These are phyloP conservation scores for Malus sylvestris DNA, from an alignment of 306 rosid genomes.

Conservation along the genomic window DNA sequence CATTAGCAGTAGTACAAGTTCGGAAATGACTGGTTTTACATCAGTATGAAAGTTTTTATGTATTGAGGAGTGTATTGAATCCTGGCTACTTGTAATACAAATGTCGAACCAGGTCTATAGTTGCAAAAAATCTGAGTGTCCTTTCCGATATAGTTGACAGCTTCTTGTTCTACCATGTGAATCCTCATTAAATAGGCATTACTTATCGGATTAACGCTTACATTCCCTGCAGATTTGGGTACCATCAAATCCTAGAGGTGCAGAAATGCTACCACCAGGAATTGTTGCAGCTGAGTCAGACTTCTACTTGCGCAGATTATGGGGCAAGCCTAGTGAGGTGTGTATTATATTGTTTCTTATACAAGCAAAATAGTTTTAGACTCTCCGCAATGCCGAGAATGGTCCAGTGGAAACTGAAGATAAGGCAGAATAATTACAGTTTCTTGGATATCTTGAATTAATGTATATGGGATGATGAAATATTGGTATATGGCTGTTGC, in stretches of 20 bases:
- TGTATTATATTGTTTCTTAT: conserved; percentile 18
- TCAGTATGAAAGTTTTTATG: background rate
- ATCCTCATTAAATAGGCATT: background rate
- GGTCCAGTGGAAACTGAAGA: background rate
- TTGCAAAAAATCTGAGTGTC: background rate
- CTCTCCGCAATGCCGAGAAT: background rate
- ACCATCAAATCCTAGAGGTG: conserved; percentile 94
- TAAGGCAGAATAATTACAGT: background rate
- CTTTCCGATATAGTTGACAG: too few species aligned
- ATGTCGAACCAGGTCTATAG: conserved; percentile 11
- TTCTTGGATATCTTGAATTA: background rate
- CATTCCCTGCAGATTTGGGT: conserved; percentile 70
- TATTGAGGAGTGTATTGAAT: conserved; percentile 1
- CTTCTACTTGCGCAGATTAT: conserved; percentile 76
- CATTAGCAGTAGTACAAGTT: conserved; percentile 4
- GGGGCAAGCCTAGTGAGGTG: conserved; percentile 96
- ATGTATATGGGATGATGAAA: background rate
- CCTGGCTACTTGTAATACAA: background rate
- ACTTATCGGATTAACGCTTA: background rate
- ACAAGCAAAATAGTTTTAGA: background rate
- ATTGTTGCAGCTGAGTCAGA: conserved; percentile 80
- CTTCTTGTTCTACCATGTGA: background rate
- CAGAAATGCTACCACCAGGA: conserved; percentile 78
- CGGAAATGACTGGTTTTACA: background rate
- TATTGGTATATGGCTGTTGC: background rate